Conservation (phyloP, 2,329 filamentous ascomycete genomes). For the Dothiorella sarmentorum region DNA sequence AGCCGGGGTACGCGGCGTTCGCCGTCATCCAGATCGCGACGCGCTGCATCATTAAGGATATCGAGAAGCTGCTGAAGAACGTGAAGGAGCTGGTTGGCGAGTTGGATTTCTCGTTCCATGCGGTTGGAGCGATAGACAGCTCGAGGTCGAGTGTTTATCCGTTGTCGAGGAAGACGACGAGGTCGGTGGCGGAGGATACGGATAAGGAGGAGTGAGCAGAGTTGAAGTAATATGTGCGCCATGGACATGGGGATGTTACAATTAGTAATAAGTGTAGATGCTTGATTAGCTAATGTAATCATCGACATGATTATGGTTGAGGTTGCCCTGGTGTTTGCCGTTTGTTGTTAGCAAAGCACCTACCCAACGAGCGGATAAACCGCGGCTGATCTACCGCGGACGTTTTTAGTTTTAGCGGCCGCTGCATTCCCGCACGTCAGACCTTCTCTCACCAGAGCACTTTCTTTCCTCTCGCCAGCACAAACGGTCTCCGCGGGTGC, state of each 20-base stretch:
- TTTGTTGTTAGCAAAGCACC: not conserved
- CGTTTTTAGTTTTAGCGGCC: too few relatives aligned
- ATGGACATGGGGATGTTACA: not conserved
- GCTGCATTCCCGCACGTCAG: too few relatives aligned
- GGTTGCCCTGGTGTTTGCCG: not conserved
- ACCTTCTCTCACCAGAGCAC: not conserved
- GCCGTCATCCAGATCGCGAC: slow-evolving; percentile 71
- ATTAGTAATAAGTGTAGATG: not conserved
- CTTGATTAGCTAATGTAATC: too few relatives aligned
- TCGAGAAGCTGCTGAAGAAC: slow-evolving; percentile 58
- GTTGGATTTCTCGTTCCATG: slow-evolving; percentile 68
- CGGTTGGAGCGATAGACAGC: slow-evolving; percentile 35
- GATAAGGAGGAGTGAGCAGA: slow-evolving; percentile 11
- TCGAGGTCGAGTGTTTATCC: not conserved
- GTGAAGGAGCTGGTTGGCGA: slow-evolving; percentile 69
- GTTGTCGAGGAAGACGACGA: slow-evolving; percentile 3
- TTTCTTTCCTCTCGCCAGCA: not conserved
- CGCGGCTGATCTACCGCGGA: not conserved
- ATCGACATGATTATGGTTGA: too few relatives aligned
- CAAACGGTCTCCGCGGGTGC: too few relatives aligned
- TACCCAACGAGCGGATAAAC: not conserved
- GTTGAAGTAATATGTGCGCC: not conserved
- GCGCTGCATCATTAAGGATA: slow-evolving; percentile 65
- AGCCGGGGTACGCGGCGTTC: slow-evolving; percentile 72
- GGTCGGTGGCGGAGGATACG: not conserved